Percentiles rank a stretch among this genome's conserved stretches.
Evolutionary conservation across 2,329 filamentous ascomycete genomes (phyloP).

Genomic region (Exophiala bonariae): DNA sequence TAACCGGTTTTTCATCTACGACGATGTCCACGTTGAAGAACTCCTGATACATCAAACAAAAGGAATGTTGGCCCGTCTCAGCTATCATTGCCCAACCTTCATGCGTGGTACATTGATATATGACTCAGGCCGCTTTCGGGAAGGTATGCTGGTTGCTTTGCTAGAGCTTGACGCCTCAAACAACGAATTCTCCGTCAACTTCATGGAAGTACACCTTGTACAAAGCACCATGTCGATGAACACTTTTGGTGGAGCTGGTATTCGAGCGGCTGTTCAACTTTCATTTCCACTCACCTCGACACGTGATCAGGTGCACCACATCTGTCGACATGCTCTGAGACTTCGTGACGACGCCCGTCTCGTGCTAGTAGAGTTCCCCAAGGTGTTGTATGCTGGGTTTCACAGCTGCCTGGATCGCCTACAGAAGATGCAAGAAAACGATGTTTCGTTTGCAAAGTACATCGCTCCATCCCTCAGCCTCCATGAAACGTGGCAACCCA

Average conservation of each 20-base stretch:
- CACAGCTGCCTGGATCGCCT: conserved; percentile 57
- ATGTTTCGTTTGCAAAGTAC: conserved; percentile 26
- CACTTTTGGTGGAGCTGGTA: conserved; percentile 10
- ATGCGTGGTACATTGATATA: conserved; percentile 29
- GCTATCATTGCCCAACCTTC: conserved; percentile 31
- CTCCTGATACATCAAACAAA: conserved; percentile 23
- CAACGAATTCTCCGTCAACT: conserved; percentile 28
- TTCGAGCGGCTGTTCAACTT: conserved; percentile 22
- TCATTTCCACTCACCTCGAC: conserved; percentile 17
- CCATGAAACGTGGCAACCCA: neutral
- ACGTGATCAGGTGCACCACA: conserved; percentile 24
- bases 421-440: conserved; percentile 50
- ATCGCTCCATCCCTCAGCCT: conserved; percentile 21
- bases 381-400: conserved; percentile 60
- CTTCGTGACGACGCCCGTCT: conserved; percentile 17
- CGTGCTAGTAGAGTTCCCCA: conserved; percentile 62
- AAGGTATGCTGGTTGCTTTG: conserved; percentile 33
- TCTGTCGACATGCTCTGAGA: conserved; percentile 24
- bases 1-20: conserved; percentile 20
- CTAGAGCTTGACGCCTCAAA: conserved; percentile 28
- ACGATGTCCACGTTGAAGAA: conserved; percentile 18
- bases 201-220: conserved; percentile 27
- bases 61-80: conserved; percentile 28
- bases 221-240: conserved; percentile 27
- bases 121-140: conserved; percentile 28